phyloP scores from a whole-genome alignment of 495 filamentous ascomycete genomes.

The Penicillium soppii region DNA sequence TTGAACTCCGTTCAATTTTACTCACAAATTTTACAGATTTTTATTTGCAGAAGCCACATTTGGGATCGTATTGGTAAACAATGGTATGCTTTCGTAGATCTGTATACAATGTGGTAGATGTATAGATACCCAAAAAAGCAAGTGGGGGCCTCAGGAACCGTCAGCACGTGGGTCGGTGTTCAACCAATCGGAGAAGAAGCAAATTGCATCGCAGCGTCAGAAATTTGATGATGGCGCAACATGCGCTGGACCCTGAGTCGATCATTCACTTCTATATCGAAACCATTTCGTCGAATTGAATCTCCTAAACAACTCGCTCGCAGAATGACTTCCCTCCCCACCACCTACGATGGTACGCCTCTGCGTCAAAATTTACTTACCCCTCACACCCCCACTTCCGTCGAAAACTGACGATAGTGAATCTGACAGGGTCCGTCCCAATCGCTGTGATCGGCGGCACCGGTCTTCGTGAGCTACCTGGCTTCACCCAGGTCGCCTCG shows the following conservation, averaged over 20 bases:
- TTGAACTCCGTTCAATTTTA: too few relatives aligned
- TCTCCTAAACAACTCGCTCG: conserved; percentile 35
- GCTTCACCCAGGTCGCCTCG: conserved; percentile 78
- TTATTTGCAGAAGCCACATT: background rate
- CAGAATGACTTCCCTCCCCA: conserved; percentile 56
- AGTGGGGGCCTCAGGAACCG: conserved; percentile 15
- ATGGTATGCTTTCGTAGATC: too few relatives aligned
- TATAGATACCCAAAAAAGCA: conserved; percentile 5
- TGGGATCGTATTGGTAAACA: too few relatives aligned
- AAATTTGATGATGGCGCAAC: conserved; percentile 13
- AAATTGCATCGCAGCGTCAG: conserved; percentile 8
- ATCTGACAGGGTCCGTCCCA: conserved; percentile 64
- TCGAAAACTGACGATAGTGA: conserved; percentile 11
- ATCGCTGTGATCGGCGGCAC: conserved; percentile 98
- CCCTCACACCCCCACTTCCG: conserved; percentile 18
- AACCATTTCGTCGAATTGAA: conserved; percentile 36
- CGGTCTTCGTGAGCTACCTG: conserved; percentile 69
- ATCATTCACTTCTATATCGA: conserved; percentile 27
- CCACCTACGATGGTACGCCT: conserved; percentile 50
- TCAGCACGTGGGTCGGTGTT: conserved; percentile 12
- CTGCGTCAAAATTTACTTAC: conserved; percentile 10
- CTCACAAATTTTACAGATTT: background rate
- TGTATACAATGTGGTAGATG: too few relatives aligned
- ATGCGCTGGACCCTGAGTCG: conserved; percentile 20
- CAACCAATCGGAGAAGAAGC: conserved; percentile 19